Percentiles rank a stretch among this genome's conserved stretches.
Evolutionary conservation across 495 filamentous ascomycete genomes (phyloP).

Genomic region (Penicillium salamii): DNA sequence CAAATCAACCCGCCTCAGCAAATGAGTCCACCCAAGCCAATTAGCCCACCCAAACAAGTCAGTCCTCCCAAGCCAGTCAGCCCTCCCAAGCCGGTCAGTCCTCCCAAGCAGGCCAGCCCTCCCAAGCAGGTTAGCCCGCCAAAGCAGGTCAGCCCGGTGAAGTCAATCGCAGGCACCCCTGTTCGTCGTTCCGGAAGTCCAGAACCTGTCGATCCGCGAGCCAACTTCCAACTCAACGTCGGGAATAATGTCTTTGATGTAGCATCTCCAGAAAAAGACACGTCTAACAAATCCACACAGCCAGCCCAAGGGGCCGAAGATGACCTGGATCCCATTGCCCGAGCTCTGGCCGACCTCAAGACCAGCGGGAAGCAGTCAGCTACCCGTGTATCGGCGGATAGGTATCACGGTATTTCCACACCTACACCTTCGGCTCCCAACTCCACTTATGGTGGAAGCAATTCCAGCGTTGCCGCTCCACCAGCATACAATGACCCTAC

Average conservation of each 20-base stretch:
- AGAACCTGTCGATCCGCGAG: conserved; percentile 89
- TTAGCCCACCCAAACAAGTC: background rate
- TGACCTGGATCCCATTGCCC: conserved; percentile 82
- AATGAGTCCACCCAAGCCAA: conserved; percentile 13
- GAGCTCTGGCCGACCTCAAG: conserved; percentile 89
- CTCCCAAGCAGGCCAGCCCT: conserved; percentile 19
- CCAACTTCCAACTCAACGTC: conserved; percentile 92
- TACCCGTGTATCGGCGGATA: conserved; percentile 83
- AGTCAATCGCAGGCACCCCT: conserved; percentile 17
- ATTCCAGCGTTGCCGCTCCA: conserved; percentile 46
- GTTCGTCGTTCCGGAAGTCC: conserved; percentile 56
- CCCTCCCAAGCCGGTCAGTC: conserved; percentile 4
- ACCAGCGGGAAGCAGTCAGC: conserved; percentile 74
- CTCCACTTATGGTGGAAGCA: conserved; percentile 58
- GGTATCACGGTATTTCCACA: conserved; percentile 74
- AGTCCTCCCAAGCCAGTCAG: background rate
- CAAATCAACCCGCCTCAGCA: conserved; percentile 5
- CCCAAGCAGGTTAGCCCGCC: conserved; percentile 10
- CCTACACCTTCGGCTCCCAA: conserved; percentile 70
- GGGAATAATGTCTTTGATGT: conserved; percentile 97
- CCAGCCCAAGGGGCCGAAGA: conserved; percentile 36
- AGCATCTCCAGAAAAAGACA: conserved; percentile 67
- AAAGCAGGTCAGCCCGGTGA: conserved; percentile 33
- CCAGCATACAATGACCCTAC: conserved; percentile 78
- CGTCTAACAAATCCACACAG: conserved; percentile 33